A percentile compares a stretch with the other conserved stretches of the same genome.
phyloP scores from a whole-genome alignment of 805 yeast genomes.

The Pichia pseudocactophila region DNA sequence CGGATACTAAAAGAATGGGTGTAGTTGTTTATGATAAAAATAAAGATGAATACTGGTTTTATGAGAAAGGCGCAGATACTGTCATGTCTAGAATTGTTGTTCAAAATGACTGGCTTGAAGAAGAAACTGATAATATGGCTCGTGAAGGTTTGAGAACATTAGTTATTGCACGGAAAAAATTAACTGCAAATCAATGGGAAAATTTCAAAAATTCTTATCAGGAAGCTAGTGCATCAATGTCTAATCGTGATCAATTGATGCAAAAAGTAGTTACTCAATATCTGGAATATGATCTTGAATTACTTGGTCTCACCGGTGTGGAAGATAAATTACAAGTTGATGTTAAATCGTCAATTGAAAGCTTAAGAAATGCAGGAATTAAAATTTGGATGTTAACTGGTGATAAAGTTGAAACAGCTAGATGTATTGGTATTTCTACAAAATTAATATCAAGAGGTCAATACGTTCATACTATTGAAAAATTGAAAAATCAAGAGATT shows the following conservation, averaged over 20 bases:
- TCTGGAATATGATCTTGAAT: conserved; percentile 75
- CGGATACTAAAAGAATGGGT: conserved; percentile 96
- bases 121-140: conserved; percentile 96
- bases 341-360: conserved; percentile 86
- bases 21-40: conserved; percentile 58
- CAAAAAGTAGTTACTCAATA: conserved; percentile 55
- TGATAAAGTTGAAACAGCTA: conserved; percentile 96
- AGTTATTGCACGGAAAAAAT: conserved; percentile 81
- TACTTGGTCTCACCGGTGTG: conserved; percentile 92
- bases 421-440: conserved; percentile 95
- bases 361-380: conserved; percentile 90
- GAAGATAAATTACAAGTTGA: conserved; percentile 90
- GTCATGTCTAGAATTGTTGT: conserved; percentile 82
- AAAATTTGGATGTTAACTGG: conserved; percentile 99
- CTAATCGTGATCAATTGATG: conserved; percentile 68
- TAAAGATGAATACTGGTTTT: conserved; percentile 71
- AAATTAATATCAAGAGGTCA: conserved; percentile 90
- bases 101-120: conserved; percentile 92
- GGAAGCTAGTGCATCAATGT: conserved; percentile 71
- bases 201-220: conserved; percentile 57
- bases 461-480: conserved; percentile 78
- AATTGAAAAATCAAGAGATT: conserved; percentile 36
- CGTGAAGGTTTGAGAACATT: conserved; percentile 94
- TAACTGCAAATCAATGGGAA: conserved; percentile 45
- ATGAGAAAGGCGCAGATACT: conserved; percentile 93